A percentile compares a stretch with the other conserved stretches of the same genome.
phyloP scores from a whole-genome alignment of 352 stramenopile genomes.

The Phytophthora foliorum region DNA sequence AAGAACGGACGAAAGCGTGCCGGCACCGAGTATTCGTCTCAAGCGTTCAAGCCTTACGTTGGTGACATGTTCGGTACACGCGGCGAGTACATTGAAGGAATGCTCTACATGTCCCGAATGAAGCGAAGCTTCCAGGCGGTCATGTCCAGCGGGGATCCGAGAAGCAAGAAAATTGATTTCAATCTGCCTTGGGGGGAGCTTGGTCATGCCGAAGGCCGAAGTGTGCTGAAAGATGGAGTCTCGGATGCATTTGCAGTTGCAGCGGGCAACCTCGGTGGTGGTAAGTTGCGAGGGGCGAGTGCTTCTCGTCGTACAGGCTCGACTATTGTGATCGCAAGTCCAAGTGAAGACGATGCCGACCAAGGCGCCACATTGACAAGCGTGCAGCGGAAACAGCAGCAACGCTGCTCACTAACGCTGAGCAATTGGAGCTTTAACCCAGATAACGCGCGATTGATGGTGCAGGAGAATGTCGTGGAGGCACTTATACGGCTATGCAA shows the following conservation, averaged over 20 bases:
- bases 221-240: conserved; percentile 63
- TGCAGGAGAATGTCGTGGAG: conserved; percentile 90
- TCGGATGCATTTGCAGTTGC: conserved; percentile 48
- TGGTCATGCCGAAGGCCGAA: conserved; percentile 25
- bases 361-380: conserved; percentile 18
- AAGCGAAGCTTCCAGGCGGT: conserved; percentile 69
- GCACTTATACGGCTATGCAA: conserved; percentile 79
- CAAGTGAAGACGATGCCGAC: conserved; percentile 17
- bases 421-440: conserved; percentile 91
- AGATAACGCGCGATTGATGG: conserved; percentile 87
- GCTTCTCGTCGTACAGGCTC: conserved; percentile 16
- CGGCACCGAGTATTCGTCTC: conserved; percentile 39
- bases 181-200: conserved; percentile 31
- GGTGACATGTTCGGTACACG: conserved; percentile 86
- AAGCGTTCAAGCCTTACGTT: conserved; percentile 71
- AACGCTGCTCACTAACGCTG: conserved; percentile 86
- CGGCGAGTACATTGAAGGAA: conserved; percentile 86
- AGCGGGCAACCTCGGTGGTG: neutral
- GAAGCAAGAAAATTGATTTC: conserved; percentile 26
- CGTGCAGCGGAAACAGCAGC: conserved; percentile 49
- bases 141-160: conserved; percentile 27
- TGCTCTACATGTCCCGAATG: conserved; percentile 92
- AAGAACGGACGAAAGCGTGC: conserved; percentile 64
- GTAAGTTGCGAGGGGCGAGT: neutral
- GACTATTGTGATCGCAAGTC: conserved; percentile 6